Conservation (phyloP, 2,329 filamentous ascomycete genomes). For the Myriosclerotinia curreyana region DNA sequence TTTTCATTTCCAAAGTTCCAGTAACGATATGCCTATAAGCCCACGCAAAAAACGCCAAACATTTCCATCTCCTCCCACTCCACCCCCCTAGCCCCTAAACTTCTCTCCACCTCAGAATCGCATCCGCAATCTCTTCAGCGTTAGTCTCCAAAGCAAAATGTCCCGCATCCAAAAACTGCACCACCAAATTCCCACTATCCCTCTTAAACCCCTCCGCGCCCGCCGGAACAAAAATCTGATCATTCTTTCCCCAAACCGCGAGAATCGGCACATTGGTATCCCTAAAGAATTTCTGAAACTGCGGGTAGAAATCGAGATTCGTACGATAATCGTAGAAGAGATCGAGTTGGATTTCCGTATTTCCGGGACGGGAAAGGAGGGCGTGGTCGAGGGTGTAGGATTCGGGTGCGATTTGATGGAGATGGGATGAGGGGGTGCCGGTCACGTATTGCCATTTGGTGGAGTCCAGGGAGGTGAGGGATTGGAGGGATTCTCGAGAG, state of each 20-base stretch:
- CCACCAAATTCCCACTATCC: conserved; percentile 49
- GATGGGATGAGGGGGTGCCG: conserved; percentile 18
- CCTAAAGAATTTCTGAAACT: conserved; percentile 55
- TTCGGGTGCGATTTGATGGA: conserved; percentile 29
- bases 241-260: conserved; percentile 57
- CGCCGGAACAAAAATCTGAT: conserved; percentile 49
- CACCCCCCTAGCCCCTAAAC: conserved; percentile 26
- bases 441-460: conserved; percentile 33
- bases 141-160: conserved; percentile 49
- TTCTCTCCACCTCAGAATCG: conserved; percentile 32
- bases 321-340: conserved; percentile 56
- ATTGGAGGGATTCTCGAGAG: conserved; percentile 17
- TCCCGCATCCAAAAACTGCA: conserved; percentile 52
- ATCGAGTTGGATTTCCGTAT: conserved; percentile 53
- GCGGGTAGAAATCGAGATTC: conserved; percentile 53
- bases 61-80: too few relatives aligned
- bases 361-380: conserved; percentile 49
- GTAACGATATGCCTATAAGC: too few relatives aligned
- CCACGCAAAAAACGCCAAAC: neutral
- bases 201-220: conserved; percentile 54
- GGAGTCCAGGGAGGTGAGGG: conserved; percentile 27
- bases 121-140: conserved; percentile 28
- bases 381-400: conserved; percentile 49
- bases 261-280: conserved; percentile 51
- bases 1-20: too few relatives aligned